Evolutionary conservation across 495 filamentous ascomycete species (phyloP).

Genomic region (Parathielavia appendiculata): DNA sequence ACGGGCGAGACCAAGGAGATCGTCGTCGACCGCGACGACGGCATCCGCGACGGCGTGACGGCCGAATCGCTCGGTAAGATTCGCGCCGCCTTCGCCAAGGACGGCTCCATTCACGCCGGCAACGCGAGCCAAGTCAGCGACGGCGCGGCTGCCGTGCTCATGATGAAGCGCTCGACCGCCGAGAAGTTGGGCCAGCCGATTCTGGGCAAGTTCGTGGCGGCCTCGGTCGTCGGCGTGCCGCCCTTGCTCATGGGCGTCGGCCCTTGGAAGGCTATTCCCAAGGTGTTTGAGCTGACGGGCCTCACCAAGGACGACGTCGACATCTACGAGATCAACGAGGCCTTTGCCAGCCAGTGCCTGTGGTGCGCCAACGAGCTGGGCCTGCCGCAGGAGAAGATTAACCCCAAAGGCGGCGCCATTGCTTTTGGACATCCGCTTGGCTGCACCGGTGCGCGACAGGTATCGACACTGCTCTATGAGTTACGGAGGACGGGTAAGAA

Average conservation of each 20-base stretch:
- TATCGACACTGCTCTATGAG: constrained; percentile 86
- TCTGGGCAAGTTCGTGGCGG: constrained; percentile 79
- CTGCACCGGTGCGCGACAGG: constrained; percentile 89
- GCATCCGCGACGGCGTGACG: constrained; percentile 79
- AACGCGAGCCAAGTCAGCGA: constrained; percentile 95
- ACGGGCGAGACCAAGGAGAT: constrained; percentile 79
- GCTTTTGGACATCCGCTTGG: constrained; percentile 98
- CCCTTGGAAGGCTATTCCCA: constrained; percentile 93
- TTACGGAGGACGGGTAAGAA: constrained; percentile 72
- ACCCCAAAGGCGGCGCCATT: constrained; percentile 96
- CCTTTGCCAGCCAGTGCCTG: constrained; percentile 90
- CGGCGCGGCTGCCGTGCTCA: constrained; percentile 87
- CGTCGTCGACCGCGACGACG: constrained; percentile 81
- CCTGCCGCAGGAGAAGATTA: constrained; percentile 75
- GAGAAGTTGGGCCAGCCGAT: constrained; percentile 82
- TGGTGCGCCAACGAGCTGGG: constrained; percentile 90
- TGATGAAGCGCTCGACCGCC: constrained; percentile 94
- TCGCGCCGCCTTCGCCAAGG: constrained; percentile 82
- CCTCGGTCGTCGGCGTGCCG: constrained; percentile 80
- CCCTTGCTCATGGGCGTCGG: constrained; percentile 95
- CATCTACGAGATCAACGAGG: constrained; percentile 99
- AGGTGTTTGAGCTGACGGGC: constrained; percentile 79
- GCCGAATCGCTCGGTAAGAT: constrained; percentile 84
- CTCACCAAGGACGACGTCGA: constrained; percentile 88
- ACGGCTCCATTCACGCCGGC: constrained; percentile 88